A percentile compares a stretch with the other conserved stretches of the same genome.
These are phyloP conservation scores for Lepraria neglecta DNA, from an alignment of 495 filamentous ascomycete genomes.

Conservation along the genomic window DNA sequence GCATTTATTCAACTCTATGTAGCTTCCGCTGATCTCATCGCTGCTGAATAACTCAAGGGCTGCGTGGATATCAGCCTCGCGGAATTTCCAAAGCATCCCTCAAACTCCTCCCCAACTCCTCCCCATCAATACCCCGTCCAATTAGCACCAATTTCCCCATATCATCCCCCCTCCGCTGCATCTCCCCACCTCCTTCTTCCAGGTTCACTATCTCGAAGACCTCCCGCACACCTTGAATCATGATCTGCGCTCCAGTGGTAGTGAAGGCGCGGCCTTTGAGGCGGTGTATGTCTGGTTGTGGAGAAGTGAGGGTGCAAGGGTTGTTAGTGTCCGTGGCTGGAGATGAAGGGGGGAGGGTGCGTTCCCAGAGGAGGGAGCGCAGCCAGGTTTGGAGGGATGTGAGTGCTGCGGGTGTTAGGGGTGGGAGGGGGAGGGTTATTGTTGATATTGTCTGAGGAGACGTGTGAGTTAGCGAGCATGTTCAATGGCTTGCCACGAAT, in stretches of 20 bases:
- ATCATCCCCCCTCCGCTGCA: slow-evolving; percentile 8
- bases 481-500: background rate
- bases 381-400: slow-evolving; percentile 72
- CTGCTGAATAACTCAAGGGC: no score
- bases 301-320: slow-evolving; percentile 15
- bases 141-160: slow-evolving; percentile 76
- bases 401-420: slow-evolving; percentile 48
- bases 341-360: slow-evolving; percentile 57
- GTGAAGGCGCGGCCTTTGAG: slow-evolving; percentile 70
- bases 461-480: background rate
- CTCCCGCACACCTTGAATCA: slow-evolving; percentile 89
- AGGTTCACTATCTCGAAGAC: slow-evolving; percentile 84
- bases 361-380: slow-evolving; percentile 77
- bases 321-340: slow-evolving; percentile 6
- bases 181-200: slow-evolving; percentile 31
- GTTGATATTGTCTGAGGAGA: slow-evolving; percentile 77
- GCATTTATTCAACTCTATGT: no score
- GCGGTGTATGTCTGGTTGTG: slow-evolving; percentile 69
- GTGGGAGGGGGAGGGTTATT: slow-evolving; percentile 56
- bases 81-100: slow-evolving; percentile 30
- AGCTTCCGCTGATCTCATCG: no score
- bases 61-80: no score
- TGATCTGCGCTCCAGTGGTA: slow-evolving; percentile 55
- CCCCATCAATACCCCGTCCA: slow-evolving; percentile 53
- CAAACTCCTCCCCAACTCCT: slow-evolving; percentile 42